Evolutionary conservation across 208 protist genomes (phyloP).

Genomic region (Trypanosoma cruzi): DNA sequence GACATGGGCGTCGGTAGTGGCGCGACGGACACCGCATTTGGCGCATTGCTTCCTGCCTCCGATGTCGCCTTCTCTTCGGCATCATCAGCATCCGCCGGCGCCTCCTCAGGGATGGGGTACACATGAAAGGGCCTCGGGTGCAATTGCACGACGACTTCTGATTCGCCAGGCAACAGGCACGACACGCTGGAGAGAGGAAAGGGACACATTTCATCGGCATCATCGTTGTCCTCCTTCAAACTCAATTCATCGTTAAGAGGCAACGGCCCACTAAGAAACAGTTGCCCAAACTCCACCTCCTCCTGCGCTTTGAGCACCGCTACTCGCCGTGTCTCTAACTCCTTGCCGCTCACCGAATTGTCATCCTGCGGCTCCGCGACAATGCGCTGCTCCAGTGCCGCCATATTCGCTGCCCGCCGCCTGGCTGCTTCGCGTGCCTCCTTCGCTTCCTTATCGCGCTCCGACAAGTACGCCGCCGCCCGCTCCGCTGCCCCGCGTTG

Average conservation of each 20-base stretch:
- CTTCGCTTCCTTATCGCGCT: slow-evolving; percentile 23
- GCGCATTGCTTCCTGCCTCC: background rate
- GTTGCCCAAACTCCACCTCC: slow-evolving; percentile 16
- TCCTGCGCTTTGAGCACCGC: slow-evolving; percentile 1
- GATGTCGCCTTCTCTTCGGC: slow-evolving; percentile 1
- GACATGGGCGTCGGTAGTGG: background rate
- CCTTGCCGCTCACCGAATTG: background rate
- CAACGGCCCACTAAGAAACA: slow-evolving; percentile 18
- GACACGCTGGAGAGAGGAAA: slow-evolving; percentile 16
- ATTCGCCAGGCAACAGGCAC: slow-evolving; percentile 9
- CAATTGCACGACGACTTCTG: slow-evolving; percentile 12
- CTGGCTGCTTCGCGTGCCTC: slow-evolving; percentile 19
- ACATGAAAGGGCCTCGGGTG: slow-evolving; percentile 7
- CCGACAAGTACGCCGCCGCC: slow-evolving; percentile 23
- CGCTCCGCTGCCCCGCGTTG: slow-evolving; percentile 38
- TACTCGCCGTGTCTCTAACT: slow-evolving; percentile 5
- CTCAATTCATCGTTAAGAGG: background rate
- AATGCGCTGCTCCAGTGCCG: slow-evolving; percentile 13
- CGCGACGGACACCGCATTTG: background rate
- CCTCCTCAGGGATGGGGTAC: background rate
- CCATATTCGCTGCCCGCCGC: slow-evolving; percentile 16
- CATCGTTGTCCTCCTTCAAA: background rate
- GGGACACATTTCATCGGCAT: background rate
- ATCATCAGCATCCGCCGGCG: no score
- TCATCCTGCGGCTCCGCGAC: background rate